These are phyloP conservation scores for Fusarium duplospermum DNA, from an alignment of 2,329 filamentous ascomycete species.

Conservation along the genomic window DNA sequence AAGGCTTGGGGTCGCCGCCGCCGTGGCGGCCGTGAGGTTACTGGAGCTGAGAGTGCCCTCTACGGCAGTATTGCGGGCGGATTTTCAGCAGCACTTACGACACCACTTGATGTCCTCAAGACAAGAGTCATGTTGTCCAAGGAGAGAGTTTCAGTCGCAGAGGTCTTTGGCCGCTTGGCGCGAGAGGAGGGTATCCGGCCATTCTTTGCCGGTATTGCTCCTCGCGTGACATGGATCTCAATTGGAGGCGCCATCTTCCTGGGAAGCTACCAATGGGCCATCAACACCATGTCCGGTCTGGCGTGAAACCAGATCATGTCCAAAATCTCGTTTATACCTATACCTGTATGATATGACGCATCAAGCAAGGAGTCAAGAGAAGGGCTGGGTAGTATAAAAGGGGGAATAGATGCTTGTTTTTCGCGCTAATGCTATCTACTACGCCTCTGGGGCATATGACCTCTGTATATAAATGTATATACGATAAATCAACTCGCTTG, in stretches of 20 bases:
- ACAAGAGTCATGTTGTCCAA: constrained; percentile 93
- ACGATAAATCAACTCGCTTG: constrained; percentile 32
- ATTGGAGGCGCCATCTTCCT: constrained; percentile 94
- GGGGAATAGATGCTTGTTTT: constrained; percentile 29
- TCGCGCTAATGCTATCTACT: constrained; percentile 43
- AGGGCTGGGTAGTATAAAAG: constrained; percentile 2
- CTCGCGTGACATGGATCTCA: constrained; percentile 93
- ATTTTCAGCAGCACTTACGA: constrained; percentile 88
- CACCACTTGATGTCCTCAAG: constrained; percentile 95
- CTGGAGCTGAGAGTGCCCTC: constrained; percentile 82
- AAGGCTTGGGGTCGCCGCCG: constrained; percentile 75
- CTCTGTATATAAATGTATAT: constrained; percentile 42
- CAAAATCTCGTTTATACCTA: constrained; percentile 1
- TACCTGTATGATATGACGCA: constrained; percentile 35
- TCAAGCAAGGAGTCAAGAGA: constrained; percentile 26
- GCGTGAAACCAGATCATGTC: constrained; percentile 16
- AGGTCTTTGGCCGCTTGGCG: constrained; percentile 73
- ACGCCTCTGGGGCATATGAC: constrained; percentile 33
- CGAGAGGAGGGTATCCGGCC: constrained; percentile 71
- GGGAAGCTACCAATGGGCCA: constrained; percentile 91
- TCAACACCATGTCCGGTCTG: constrained; percentile 71
- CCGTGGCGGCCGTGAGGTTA: constrained; percentile 60
- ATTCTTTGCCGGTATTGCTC: constrained; percentile 82
- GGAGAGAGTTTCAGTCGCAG: constrained; percentile 69
- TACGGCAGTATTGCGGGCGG: constrained; percentile 88